Base-by-base conservation (phyloP, 106 monocot species). In the Vanilla planifolia region DNA sequence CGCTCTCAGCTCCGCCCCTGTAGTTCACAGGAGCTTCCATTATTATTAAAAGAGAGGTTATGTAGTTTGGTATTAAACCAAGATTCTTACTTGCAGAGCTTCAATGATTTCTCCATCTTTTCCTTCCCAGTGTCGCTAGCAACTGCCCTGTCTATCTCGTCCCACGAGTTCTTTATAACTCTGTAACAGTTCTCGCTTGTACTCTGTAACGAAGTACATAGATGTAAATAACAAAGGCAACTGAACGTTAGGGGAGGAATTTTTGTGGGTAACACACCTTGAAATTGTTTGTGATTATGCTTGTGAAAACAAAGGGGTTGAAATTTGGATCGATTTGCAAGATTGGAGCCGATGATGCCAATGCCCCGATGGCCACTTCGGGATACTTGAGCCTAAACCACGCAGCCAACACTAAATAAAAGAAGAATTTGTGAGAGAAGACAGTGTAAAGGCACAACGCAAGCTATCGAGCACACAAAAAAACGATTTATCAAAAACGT, bases 301-400 rank as follows among this genome's bases (percentile, higher is more conserved):
- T 44, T 51, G 63, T 42, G 67, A 79, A 85, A 44, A 43, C 19
- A 42, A 72, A 65, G 14, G 68, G 72, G 5, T 51, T 8, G 25
- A n/a, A 16, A 48, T 16, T 48, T 8, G 0, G 16, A 50, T 96
- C 96, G 71, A 96, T 87, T 64, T 96, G 84, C 20, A 96, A 51
- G 37, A 96, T 91, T 8, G 96, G 96, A 9, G 96, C 80, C 19
- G 96, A 96, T 33, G 96, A 91, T 53, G 96, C 80, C 64, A 96
- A 24, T 40, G 96, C 96, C 10, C 96, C 96, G 73, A 82, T 77
- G 44, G 91, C 61, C 11, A 96, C 63, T 43, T 96, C 91, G 3
- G 96, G 96, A 57, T 96, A 96, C 48, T 96, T 96, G 25, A 96
- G 63, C 43, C 96, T 86, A 60, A 96, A 96, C 96, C 96, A 96